Evolutionary conservation across 768 basidiomycete species (phyloP).

Genomic region (Leccinum rimulosum): DNA sequence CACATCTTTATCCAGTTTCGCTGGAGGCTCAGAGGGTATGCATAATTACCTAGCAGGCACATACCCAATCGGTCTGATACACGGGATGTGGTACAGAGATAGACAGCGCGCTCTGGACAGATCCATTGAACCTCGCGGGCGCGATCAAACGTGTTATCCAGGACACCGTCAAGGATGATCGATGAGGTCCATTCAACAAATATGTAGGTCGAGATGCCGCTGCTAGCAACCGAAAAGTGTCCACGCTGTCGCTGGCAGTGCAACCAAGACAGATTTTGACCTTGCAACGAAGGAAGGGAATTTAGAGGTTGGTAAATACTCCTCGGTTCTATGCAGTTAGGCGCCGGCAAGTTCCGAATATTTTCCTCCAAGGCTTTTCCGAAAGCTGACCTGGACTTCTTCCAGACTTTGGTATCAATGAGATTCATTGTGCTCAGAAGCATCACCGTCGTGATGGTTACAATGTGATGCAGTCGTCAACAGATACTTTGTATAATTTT

Average conservation of each 20-base stretch:
- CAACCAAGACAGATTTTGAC: slow-evolving; percentile 17
- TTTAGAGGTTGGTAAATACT: slow-evolving; percentile 9
- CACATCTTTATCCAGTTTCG: slow-evolving; percentile 2
- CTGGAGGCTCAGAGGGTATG: slow-evolving; percentile 1
- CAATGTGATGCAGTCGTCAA: slow-evolving; percentile 14
- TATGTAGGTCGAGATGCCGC: slow-evolving; percentile 13
- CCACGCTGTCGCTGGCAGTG: slow-evolving; percentile 3
- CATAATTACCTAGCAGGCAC: slow-evolving; percentile 2
- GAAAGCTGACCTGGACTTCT: slow-evolving; percentile 19
- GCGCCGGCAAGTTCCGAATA: slow-evolving; percentile 25
- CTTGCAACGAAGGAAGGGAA: slow-evolving; percentile 23
- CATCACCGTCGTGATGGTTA: slow-evolving; percentile 28
- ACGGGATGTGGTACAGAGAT: slow-evolving; percentile 17
- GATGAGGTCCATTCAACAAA: slow-evolving; percentile 4
- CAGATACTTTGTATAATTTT: slow-evolving; percentile 3
- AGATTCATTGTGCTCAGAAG: slow-evolving; percentile 29
- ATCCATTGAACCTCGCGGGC: slow-evolving; percentile 18
- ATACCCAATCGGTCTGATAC: slow-evolving; percentile 5
- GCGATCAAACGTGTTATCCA: slow-evolving; percentile 11
- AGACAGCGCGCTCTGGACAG: slow-evolving; percentile 16
- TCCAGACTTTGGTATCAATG: slow-evolving; percentile 21
- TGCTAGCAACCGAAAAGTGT: slow-evolving; percentile 5
- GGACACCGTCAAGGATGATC: slow-evolving; percentile 8
- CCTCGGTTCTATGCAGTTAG: slow-evolving; percentile 17
- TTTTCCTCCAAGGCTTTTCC: slow-evolving; percentile 11